Evolutionary conservation across 176 grass and related monocot species (phyloP).

Genomic region (Miscanthus lutarioriparius): DNA sequence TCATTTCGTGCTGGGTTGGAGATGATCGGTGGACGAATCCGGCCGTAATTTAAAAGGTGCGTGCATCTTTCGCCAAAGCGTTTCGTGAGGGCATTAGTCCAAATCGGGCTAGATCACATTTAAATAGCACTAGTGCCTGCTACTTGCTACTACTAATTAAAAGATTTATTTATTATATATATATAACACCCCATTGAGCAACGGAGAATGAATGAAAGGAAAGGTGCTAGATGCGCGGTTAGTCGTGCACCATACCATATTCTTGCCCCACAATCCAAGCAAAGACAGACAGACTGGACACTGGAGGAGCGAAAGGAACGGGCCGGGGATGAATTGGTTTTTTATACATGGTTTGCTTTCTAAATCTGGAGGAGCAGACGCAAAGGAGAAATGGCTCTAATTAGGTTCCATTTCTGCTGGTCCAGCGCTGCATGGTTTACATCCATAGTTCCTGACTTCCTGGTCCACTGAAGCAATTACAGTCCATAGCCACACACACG

Average conservation of each 20-base stretch:
- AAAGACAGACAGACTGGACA: constrained; percentile 38
- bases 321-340: background rate
- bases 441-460: too few species aligned
- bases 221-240: constrained; percentile 32
- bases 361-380: constrained; percentile 36
- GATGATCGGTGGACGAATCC: background rate
- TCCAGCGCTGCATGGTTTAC: constrained; percentile 4
- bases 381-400: background rate
- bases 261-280: constrained; percentile 58
- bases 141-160: background rate
- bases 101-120: constrained; percentile 28
- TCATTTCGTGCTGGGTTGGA: background rate
- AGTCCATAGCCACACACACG: background rate
- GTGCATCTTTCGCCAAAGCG: background rate
- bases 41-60: constrained; percentile 38
- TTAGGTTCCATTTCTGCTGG: constrained; percentile 6
- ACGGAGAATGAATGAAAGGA: background rate
- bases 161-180: background rate
- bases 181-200: background rate
- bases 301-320: background rate
- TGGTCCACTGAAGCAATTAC: background rate
- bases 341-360: constrained; percentile 37
- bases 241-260: constrained; percentile 49
- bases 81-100: constrained; percentile 29
- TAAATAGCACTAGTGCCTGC: background rate